Conservation (phyloP, 176 grass and related monocot genomes). For the Elymus sibiricus region DNA sequence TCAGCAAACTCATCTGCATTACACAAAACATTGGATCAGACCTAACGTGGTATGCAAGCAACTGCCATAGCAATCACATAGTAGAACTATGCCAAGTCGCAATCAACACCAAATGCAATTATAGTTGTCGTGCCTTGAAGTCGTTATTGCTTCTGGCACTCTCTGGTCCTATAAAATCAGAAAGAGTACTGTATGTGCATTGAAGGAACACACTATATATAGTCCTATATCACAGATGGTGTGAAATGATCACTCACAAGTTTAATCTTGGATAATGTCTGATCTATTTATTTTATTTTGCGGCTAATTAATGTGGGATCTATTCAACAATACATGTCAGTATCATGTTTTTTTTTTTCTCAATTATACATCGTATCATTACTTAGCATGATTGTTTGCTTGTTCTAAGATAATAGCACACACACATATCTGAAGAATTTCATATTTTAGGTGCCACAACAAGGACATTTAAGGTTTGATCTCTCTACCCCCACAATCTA, state of each 20-base stretch:
- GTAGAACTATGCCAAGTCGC: neutral
- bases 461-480: conserved; percentile 26
- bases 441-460: conserved; percentile 2
- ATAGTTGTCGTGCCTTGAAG: neutral
- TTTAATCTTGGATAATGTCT: neutral
- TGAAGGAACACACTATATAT: neutral
- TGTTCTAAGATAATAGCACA: neutral
- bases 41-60: neutral
- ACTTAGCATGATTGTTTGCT: neutral
- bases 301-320: neutral
- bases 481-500: conserved; percentile 3
- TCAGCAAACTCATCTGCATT: conserved; percentile 68
- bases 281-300: no score
- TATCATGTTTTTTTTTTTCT: neutral
- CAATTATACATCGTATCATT: neutral
- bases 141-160: neutral
- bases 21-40: conserved; percentile 20
- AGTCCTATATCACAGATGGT: neutral
- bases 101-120: conserved; percentile 10
- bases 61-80: neutral
- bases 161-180: conserved; percentile 22
- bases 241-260: neutral
- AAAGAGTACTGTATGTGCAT: neutral
- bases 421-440: neutral
- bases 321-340: neutral